Conservation (phyloP, 768 basidiomycete genomes). For the Porpolomopsis calyptriformis region DNA sequence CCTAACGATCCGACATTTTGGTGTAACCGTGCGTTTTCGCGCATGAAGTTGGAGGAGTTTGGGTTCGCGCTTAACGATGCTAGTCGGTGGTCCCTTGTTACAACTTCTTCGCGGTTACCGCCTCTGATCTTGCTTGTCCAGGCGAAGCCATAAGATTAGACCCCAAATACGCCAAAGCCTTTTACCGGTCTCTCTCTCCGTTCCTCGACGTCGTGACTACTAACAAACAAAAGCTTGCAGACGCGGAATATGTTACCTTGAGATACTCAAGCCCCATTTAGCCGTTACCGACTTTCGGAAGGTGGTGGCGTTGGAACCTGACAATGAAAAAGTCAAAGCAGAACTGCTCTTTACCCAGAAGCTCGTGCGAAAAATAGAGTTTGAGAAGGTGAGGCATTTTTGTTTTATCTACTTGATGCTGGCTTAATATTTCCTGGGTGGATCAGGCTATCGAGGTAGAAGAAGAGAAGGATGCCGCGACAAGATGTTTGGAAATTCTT, state of each 20-base stretch:
- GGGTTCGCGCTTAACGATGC: conserved; percentile 87
- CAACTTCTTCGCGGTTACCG: neutral
- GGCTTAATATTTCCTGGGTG: neutral
- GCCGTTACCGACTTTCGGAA: conserved; percentile 86
- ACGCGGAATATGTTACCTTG: conserved; percentile 83
- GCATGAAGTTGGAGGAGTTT: conserved; percentile 88
- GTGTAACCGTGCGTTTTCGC: conserved; percentile 88
- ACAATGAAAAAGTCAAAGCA: conserved; percentile 66
- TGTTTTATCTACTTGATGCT: neutral
- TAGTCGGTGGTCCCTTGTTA: conserved; percentile 37
- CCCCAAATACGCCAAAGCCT: conserved; percentile 83
- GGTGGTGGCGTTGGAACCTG: conserved; percentile 73
- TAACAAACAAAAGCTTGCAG: conserved; percentile 26
- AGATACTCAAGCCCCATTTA: conserved; percentile 76
- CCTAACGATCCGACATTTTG: conserved; percentile 82
- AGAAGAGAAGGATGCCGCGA: conserved; percentile 72
- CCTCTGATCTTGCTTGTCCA: conserved; percentile 19
- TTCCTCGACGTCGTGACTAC: neutral
- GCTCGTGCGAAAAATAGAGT: conserved; percentile 78
- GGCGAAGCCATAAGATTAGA: conserved; percentile 82
- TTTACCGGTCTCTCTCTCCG: conserved; percentile 50
- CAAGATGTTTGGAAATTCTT: conserved; percentile 71
- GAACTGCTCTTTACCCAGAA: conserved; percentile 88
- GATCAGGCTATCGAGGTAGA: conserved; percentile 85
- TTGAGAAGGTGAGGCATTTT: conserved; percentile 65